Evolutionary conservation across 805 yeast species (phyloP).

Genomic region (Wickerhamomyces kurtzmanii): DNA sequence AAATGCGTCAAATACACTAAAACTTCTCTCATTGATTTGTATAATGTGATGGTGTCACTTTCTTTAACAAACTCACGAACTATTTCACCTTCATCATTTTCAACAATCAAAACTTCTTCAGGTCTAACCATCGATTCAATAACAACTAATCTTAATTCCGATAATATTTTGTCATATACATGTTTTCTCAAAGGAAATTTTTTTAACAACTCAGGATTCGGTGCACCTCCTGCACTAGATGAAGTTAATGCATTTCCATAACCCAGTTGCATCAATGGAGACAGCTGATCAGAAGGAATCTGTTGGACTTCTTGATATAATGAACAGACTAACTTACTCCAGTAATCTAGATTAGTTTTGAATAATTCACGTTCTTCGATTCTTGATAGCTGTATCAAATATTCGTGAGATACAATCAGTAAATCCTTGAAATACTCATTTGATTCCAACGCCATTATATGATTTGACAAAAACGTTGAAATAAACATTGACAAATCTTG

Average conservation of each 20-base stretch:
- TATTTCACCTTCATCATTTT: conserved; percentile 98
- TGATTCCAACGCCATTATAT: conserved; percentile 52
- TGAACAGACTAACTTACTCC: conserved; percentile 79
- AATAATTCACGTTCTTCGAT: conserved; percentile 94
- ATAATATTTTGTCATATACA: conserved; percentile 65
- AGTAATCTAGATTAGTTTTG: conserved; percentile 91
- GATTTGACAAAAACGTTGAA: conserved; percentile 73
- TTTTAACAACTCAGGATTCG: conserved; percentile 71
- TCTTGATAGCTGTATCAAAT: conserved; percentile 74
- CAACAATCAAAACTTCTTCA: conserved; percentile 93
- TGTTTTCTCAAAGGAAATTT: conserved; percentile 81
- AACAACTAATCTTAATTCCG: conserved; percentile 82
- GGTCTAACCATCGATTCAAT: conserved; percentile 98
- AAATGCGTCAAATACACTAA: conserved; percentile 91
- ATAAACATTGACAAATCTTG: conserved; percentile 93
- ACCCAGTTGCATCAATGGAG: conserved; percentile 69
- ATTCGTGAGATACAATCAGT: conserved; percentile 64
- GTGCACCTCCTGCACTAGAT: conserved; percentile 64
- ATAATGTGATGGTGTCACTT: conserved; percentile 91
- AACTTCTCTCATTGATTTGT: conserved; percentile 93
- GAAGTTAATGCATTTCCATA: conserved; percentile 23
- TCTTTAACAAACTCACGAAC: conserved; percentile 96
- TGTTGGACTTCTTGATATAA: conserved; percentile 80
- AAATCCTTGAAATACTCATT: conserved; percentile 46
- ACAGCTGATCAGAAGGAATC: conserved; percentile 60